phyloP scores from a whole-genome alignment of 306 rosid species.

The Arachis hypogaea region DNA sequence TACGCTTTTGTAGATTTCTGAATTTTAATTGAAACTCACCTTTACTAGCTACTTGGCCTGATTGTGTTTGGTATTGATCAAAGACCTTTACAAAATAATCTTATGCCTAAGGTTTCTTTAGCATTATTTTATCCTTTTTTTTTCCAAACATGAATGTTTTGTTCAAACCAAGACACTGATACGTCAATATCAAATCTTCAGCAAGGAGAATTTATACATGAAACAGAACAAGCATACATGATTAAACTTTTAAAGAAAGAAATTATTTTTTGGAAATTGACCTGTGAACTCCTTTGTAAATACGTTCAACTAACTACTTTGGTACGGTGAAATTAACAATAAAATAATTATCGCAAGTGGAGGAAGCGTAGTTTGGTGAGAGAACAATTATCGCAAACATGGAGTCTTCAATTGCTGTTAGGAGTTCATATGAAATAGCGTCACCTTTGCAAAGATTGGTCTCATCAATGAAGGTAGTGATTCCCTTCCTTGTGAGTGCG shows the following conservation, averaged over 20 bases:
- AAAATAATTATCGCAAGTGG: too few species aligned
- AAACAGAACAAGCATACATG: constrained; percentile 6
- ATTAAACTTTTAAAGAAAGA: constrained; percentile 27
- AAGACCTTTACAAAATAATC: neutral
- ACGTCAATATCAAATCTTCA: neutral
- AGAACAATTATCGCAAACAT: too few species aligned
- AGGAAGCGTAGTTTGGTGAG: too few species aligned
- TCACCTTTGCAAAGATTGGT: too few species aligned
- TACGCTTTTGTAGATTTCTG: neutral
- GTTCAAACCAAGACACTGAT: constrained; percentile 3
- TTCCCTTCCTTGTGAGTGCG: too few species aligned
- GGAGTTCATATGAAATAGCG: too few species aligned
- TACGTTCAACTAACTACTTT: neutral
- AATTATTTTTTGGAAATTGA: constrained; percentile 29
- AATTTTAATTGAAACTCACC: neutral
- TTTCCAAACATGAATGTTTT: neutral
- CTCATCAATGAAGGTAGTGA: too few species aligned
- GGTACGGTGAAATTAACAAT: neutral
- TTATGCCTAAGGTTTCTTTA: neutral
- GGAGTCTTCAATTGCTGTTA: too few species aligned
- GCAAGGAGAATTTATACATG: neutral
- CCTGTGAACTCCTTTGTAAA: constrained; percentile 23
- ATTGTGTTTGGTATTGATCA: neutral
- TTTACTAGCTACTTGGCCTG: neutral
- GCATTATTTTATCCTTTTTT: neutral